Evolutionary conservation across 2,329 filamentous ascomycete genomes (phyloP), one percentile per base, ranked within the genome.

Genomic region (Penicillium brevicompactum): DNA sequence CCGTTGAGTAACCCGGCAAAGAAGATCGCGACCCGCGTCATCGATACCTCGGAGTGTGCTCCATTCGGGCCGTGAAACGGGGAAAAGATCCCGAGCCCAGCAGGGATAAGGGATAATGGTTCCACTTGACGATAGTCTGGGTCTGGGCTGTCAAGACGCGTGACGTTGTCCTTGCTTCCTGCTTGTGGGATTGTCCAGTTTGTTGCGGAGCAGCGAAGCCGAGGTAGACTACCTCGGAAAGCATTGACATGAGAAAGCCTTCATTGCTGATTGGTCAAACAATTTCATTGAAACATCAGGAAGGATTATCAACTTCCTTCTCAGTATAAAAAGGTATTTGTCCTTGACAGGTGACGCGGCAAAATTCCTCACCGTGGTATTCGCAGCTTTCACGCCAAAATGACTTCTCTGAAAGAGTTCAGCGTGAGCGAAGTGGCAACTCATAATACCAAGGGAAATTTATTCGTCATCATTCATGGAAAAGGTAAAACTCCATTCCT

Each of bases 391-490:
- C 42, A 18, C 13, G 10, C 32, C n/a, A 41, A 18, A 16, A 52
- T 52, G 49, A 34, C 43, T 46, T 18, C 43, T 27, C 24, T 62
- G 45, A 42, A 40, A 41, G 56, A 64, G 41, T 68, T 53, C 31
- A 63, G 60, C 0, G 5, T 47, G 8, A 55, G 63, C 9, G 67
- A 73, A 18, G 64, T 86, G 22, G 78, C 79, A 8, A 68, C 68
- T 31, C 83, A 86, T 66, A 82, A 76, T 37, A 74, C 60, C 5
- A 66, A 67, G 10, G 67, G 73, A 5, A 78, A 84, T 64, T 63
- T 79, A 16, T 85, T 82, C 82, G 75, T 85, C 61, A 71, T 78
- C 21, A 76, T 86, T 32, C 80, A 84, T 51, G 81, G 81, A 24
- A 76, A 84, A 70, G 79, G 81, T 81, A 69, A 51, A 21, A 34